Percentiles rank a stretch among this genome's conserved stretches.
Evolutionary conservation across 2,329 filamentous ascomycete genomes (phyloP).

Genomic region (Emergomyces africanus): DNA sequence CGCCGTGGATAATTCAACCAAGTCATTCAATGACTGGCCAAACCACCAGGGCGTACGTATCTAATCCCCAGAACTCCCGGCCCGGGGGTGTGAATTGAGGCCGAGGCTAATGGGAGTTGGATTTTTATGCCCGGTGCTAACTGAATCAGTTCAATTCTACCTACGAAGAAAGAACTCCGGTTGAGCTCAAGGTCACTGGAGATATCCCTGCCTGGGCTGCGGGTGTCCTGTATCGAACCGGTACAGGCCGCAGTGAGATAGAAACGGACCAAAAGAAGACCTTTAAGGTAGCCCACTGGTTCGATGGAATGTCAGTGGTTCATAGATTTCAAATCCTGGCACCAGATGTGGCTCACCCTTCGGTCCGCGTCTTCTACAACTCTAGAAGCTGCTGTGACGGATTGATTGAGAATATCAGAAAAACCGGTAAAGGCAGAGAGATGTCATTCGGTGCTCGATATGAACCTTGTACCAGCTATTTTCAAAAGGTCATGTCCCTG

Average conservation of each 20-base stretch:
- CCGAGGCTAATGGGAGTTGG: background rate
- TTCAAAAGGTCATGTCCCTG: slow-evolving; percentile 55
- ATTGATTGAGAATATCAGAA: slow-evolving; percentile 47
- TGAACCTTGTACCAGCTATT: slow-evolving; percentile 63
- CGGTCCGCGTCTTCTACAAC: slow-evolving; percentile 50
- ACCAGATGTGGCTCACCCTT: slow-evolving; percentile 19
- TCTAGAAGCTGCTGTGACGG: slow-evolving; percentile 57
- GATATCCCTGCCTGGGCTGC: slow-evolving; percentile 57
- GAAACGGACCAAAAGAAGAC: slow-evolving; percentile 46
- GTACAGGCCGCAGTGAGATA: slow-evolving; percentile 53
- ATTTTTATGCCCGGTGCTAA: slow-evolving; percentile 7
- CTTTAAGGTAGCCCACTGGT: slow-evolving; percentile 61
- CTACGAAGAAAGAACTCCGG: slow-evolving; percentile 51
- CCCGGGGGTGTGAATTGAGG: background rate
- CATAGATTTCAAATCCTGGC: slow-evolving; percentile 60
- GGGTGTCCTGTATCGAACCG: slow-evolving; percentile 61
- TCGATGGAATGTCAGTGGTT: slow-evolving; percentile 60
- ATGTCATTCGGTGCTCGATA: slow-evolving; percentile 57
- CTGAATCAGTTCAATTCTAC: slow-evolving; percentile 50
- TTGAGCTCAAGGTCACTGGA: slow-evolving; percentile 52
- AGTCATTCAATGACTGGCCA: slow-evolving; percentile 36
- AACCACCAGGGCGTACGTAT: slow-evolving; percentile 38
- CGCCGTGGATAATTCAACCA: background rate
- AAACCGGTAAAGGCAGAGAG: slow-evolving; percentile 43
- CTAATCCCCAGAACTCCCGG: background rate